Conservation (phyloP, 208 protist species). For the Trypanosoma theileri region DNA sequence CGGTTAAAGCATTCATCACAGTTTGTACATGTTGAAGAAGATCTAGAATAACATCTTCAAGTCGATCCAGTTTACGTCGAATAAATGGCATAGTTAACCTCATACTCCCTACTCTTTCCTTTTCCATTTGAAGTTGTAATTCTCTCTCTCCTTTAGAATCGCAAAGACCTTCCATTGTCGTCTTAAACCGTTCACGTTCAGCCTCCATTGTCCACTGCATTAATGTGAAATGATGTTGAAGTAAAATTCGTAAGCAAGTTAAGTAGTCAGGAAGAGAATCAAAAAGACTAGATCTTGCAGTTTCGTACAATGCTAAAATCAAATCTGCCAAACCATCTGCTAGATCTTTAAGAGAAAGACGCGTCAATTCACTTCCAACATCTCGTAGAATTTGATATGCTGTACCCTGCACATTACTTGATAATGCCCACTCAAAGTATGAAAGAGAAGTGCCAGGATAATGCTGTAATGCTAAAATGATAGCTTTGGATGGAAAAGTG, state of each 20-base stretch:
- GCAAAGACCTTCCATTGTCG: neutral
- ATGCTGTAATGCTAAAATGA: slow-evolving; percentile 1
- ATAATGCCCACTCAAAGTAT: slow-evolving; percentile 21
- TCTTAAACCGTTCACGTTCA: neutral
- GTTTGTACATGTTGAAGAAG: neutral
- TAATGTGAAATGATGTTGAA: neutral
- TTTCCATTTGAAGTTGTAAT: too few species aligned
- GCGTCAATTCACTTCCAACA: neutral
- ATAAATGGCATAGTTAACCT: neutral
- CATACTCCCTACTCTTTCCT: neutral
- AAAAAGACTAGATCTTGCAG: neutral
- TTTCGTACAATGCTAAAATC: neutral
- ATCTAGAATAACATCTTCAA: neutral
- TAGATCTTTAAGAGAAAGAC: slow-evolving; percentile 8
- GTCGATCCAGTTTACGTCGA: slow-evolving; percentile 3
- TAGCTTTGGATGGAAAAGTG: slow-evolving; percentile 20
- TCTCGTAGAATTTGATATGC: neutral
- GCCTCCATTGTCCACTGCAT: neutral
- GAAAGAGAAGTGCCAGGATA: slow-evolving; percentile 5
- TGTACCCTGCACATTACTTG: neutral
- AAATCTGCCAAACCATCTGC: slow-evolving; percentile 8
- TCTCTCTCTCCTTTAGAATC: neutral
- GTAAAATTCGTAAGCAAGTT: slow-evolving; percentile 1
- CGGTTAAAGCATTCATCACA: neutral
- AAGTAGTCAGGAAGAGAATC: neutral